Evolutionary conservation across 257 asterid genomes (phyloP), one percentile per base, ranked within the genome.

Genomic region (Solanum ossicruentum): DNA sequence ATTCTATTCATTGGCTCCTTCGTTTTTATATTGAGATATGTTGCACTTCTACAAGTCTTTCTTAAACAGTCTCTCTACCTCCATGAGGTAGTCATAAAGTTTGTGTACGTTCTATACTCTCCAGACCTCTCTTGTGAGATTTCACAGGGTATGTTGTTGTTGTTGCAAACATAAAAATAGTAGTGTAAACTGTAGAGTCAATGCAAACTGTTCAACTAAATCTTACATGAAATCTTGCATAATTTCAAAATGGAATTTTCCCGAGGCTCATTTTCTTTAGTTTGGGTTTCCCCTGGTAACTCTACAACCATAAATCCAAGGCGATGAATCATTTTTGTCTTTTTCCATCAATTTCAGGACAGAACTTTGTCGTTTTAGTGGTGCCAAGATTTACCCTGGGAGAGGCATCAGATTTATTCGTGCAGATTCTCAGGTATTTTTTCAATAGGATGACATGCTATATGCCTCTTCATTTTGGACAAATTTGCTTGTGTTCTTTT

Each of bases 371-470:
- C 93, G 97, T 3, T 94, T 94, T 83, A 93, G 98, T 83, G 98
- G 97, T 20, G 92, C 89, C 69, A 94, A 94, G 93, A 94, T 94
- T 23, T 94, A 94, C 82, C 98, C 98, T 17, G 98, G 98, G 16
- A 94, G 81, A 86, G 98, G 96, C 15, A 94, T 93, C 45, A 90
- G 98, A 84, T 94, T 92, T 82, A 89, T 94, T 52, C 92, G 98
- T 6, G 49, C 95, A 0, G 98, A 93, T 70, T 94, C 98, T 7
- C 98, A 94, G 97, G 97, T 93, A 52, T 49, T 61, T 28, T 15
- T 47, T 20, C 21, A 21, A 36, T 5, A 16, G 28, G 32, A 78
- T 78, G 41, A 26, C 26, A 17, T 77, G 65, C 65, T 54, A 12
- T 17, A 47, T 41, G 51, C 52, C 2, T 77, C 54, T 36, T 39